phyloP scores from a whole-genome alignment of 148 eudicot species.

The Spergularia bocconei region DNA sequence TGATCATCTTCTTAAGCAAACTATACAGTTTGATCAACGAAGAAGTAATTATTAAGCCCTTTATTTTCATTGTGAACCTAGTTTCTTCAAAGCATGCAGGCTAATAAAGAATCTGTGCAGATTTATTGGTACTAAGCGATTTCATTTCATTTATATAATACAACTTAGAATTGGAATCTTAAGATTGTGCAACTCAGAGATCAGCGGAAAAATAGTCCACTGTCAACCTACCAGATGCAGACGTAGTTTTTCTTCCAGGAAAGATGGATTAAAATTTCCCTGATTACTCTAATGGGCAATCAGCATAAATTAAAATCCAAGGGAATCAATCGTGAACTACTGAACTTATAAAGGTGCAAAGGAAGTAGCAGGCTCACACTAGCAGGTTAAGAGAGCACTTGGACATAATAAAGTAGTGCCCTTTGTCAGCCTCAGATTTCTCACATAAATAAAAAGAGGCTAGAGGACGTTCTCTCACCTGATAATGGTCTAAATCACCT shows the following conservation, averaged over 20 bases:
- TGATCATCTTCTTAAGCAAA: slow-evolving; percentile 1
- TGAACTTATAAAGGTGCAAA: background rate
- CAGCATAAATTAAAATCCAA: background rate
- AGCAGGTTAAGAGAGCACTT: background rate
- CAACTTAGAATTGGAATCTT: too few species aligned
- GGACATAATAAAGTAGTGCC: background rate
- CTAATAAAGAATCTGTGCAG: too few species aligned
- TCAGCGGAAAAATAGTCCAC: too few species aligned
- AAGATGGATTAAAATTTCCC: too few species aligned
- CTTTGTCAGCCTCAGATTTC: background rate
- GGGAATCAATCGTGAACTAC: background rate
- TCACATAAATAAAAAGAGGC: background rate
- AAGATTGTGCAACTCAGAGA: too few species aligned
- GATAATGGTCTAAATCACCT: slow-evolving; percentile 53
- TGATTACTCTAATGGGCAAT: too few species aligned
- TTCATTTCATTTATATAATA: too few species aligned
- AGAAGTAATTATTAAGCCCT: background rate
- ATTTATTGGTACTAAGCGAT: too few species aligned
- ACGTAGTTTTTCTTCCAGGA: too few species aligned
- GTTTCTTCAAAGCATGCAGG: too few species aligned
- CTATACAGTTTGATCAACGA: slow-evolving; percentile 1
- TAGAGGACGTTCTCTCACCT: slow-evolving; percentile 43
- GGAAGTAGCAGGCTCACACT: background rate
- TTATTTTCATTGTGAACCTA: background rate
- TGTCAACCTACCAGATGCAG: too few species aligned